These are phyloP conservation scores for Monosporascus sp. DNA, from an alignment of 2,329 filamentous ascomycete genomes.

Conservation along the genomic window DNA sequence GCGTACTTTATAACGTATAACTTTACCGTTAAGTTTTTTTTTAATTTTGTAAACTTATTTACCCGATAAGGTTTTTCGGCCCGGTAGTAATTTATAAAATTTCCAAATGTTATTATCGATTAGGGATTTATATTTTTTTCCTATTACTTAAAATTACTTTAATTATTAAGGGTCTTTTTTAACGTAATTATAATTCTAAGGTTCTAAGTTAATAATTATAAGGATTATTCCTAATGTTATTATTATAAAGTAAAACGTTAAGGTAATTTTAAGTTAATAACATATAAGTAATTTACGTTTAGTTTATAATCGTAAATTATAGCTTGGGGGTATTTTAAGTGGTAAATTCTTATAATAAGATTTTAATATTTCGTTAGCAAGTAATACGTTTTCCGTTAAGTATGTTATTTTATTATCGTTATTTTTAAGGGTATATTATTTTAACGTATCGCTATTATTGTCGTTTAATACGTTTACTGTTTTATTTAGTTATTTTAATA, in stretches of 20 bases:
- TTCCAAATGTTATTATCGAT: slow-evolving; percentile 3
- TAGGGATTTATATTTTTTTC: slow-evolving; percentile 4
- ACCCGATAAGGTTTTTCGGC: background rate
- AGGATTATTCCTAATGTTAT: too few relatives aligned
- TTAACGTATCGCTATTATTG: background rate
- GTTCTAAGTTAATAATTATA: too few relatives aligned
- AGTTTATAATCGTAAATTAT: background rate
- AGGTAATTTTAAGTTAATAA: background rate
- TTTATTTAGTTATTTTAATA: background rate
- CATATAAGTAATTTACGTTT: background rate
- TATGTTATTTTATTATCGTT: background rate
- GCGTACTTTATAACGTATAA: background rate
- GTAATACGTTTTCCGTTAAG: background rate
- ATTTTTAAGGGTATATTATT: background rate
- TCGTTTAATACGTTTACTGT: background rate
- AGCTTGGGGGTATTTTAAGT: background rate
- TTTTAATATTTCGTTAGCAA: background rate
- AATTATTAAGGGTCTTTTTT: background rate
- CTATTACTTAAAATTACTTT: slow-evolving; percentile 5
- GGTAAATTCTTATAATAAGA: too few relatives aligned
- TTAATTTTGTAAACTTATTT: background rate
- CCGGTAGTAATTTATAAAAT: too few relatives aligned
- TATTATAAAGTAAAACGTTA: slow-evolving; percentile 1
- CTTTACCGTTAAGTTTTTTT: background rate
- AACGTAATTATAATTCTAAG: slow-evolving; percentile 4